Base-by-base conservation (phyloP, 2,329 filamentous ascomycete species). In the Arthrocladium fulminans region DNA sequence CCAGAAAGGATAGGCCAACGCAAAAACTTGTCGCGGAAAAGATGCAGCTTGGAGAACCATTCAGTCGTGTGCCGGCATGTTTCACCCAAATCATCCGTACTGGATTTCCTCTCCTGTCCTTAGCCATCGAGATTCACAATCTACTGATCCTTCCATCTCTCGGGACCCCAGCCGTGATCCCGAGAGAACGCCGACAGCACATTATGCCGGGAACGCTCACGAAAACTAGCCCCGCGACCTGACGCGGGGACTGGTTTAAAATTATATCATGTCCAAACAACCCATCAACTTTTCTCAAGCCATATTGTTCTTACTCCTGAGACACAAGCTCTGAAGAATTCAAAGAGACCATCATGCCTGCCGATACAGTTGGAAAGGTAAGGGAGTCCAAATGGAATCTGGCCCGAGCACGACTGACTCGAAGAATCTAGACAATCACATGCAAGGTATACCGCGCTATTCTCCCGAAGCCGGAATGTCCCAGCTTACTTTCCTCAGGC, bases 371-470 rank as follows among this genome's bases (percentile, higher is more conserved):
- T 50, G 56, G 56, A 58, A 58, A 58, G 56, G 56, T 57, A 43
- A 32, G 53, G 12, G 25, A 13, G 50, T 27, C 17, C 10, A 35
- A 24, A 32, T n/a, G 37, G 15, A 35, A 35, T 23, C 43, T 51
- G 45, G 51, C 51, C 24, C 37, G 12, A 22, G n/a, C 3, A 39
- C 15, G 15, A 46, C 42, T 43, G 22, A 47, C 45, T 19, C 9
- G 24, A 17, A 19, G 39, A 12, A 30, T 37, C 23, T 61, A 96
- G 88, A 88, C 86, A 61, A 95, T 95, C 66, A 94, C 83, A 62
- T 96, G 89, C 80, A 90, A 92, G 72, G 76, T 77, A 65, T 54
- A 59, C 43, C 39, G 40, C 10, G 22, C 29, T 10, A 12, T 22
- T 32, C 20, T 15, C 37, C 24, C 37, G 23, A 19, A 10, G 39